Conservation (phyloP, 768 basidiomycete species). For the Mycena latifolia region DNA sequence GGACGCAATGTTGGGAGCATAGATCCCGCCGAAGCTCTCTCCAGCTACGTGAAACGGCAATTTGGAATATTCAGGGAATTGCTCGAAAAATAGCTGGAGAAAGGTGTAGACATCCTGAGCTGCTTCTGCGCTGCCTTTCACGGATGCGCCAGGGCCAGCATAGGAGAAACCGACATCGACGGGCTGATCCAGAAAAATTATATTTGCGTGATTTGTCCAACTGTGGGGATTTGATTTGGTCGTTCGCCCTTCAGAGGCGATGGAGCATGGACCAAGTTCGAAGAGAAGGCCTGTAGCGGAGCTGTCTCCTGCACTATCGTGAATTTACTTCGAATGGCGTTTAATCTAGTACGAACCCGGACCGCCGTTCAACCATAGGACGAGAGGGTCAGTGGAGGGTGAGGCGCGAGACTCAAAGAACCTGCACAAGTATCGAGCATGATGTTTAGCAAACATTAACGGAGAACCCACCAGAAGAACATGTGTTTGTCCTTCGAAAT, state of each 20-base stretch:
- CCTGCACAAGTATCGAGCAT: slow-evolving; percentile 45
- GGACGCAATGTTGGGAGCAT: slow-evolving; percentile 59
- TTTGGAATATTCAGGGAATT: slow-evolving; percentile 49
- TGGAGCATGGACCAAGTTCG: slow-evolving; percentile 77
- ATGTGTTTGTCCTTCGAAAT: slow-evolving; percentile 66
- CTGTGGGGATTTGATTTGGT: slow-evolving; percentile 52
- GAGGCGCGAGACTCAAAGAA: slow-evolving; percentile 74
- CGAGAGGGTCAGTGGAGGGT: slow-evolving; percentile 71
- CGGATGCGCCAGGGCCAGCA: slow-evolving; percentile 43
- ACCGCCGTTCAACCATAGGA: slow-evolving; percentile 78
- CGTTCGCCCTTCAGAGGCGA: slow-evolving; percentile 60
- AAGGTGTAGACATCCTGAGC: slow-evolving; percentile 61
- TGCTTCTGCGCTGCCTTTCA: slow-evolving; percentile 59
- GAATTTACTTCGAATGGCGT: not conserved
- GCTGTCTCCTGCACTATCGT: slow-evolving; percentile 28
- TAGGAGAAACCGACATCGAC: slow-evolving; percentile 63
- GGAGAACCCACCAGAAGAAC: slow-evolving; percentile 65
- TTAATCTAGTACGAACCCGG: slow-evolving; percentile 38
- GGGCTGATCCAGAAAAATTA: slow-evolving; percentile 52
- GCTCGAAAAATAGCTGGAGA: slow-evolving; percentile 48
- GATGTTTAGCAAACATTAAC: too few relatives aligned
- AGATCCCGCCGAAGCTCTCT: slow-evolving; percentile 55
- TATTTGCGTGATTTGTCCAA: slow-evolving; percentile 60
- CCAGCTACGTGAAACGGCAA: slow-evolving; percentile 47
- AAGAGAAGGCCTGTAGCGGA: slow-evolving; percentile 70